phyloP scores from a whole-genome alignment of 1,139 yeast genomes.

The Candida pseudoviswanathii region DNA sequence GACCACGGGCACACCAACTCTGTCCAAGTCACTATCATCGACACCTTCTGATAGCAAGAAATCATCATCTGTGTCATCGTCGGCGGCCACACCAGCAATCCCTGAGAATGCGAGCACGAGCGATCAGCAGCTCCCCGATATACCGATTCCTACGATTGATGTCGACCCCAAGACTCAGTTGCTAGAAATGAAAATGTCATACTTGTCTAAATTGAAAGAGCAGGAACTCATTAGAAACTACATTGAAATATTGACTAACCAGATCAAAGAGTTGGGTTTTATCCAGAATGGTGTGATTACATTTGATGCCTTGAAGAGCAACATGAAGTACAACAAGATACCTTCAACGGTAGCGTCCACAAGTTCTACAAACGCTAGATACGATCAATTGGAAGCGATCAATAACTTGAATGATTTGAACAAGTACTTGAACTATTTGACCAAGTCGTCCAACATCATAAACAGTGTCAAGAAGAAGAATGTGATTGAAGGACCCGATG shows the following conservation, averaged over 20 bases:
- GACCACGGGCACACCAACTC: background rate
- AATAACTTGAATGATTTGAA: conserved; percentile 47
- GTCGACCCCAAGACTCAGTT: conserved; percentile 22
- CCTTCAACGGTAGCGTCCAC: conserved; percentile 11
- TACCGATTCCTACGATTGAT: conserved; percentile 17
- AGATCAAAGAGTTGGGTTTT: conserved; percentile 47
- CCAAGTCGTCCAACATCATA: conserved; percentile 41
- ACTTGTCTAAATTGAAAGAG: conserved; percentile 44
- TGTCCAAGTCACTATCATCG: conserved; percentile 1
- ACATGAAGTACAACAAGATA: conserved; percentile 9
- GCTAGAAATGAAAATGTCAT: conserved; percentile 32
- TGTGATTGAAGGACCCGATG: background rate
- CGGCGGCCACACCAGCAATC: background rate
- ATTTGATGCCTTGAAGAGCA: conserved; percentile 40
- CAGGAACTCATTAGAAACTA: conserved; percentile 49
- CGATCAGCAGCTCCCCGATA: conserved; percentile 2
- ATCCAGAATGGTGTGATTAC: conserved; percentile 52
- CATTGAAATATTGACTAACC: conserved; percentile 46
- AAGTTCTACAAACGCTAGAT: conserved; percentile 14
- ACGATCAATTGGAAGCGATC: conserved; percentile 44
- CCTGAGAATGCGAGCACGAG: background rate
- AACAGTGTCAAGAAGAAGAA: conserved; percentile 42
- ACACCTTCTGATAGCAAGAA: background rate
- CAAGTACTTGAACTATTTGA: conserved; percentile 42
- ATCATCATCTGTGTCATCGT: background rate